These are phyloP conservation scores for Phytopythium chamaehyphon DNA, from an alignment of 352 stramenopile species.

Conservation along the genomic window DNA sequence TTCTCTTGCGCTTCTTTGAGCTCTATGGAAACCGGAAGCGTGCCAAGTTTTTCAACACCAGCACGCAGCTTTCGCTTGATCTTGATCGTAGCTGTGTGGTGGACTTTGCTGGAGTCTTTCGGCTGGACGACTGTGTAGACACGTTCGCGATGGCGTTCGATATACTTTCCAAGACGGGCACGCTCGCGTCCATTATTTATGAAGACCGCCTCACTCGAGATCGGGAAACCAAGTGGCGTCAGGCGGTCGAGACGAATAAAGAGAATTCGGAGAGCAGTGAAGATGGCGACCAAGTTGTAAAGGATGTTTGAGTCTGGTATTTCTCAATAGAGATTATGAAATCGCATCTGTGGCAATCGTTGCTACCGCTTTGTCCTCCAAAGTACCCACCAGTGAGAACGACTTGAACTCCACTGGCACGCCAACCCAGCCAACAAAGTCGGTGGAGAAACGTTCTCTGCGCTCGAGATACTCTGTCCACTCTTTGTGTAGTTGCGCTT, in stretches of 20 bases:
- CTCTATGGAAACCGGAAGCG: slow-evolving; percentile 61
- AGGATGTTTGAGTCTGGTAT: not conserved
- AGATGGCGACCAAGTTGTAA: not conserved
- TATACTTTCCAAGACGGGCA: slow-evolving; percentile 40
- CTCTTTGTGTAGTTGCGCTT: not conserved
- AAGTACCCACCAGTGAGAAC: slow-evolving; percentile 18
- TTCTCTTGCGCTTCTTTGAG: slow-evolving; percentile 58
- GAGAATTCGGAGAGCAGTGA: not conserved
- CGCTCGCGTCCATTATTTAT: slow-evolving; percentile 59
- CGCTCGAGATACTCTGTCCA: not conserved
- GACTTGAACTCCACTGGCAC: slow-evolving; percentile 25
- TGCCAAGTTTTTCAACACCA: slow-evolving; percentile 39
- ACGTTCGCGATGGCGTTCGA: slow-evolving; percentile 67
- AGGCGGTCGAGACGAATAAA: slow-evolving; percentile 8
- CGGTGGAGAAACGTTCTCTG: slow-evolving; percentile 6
- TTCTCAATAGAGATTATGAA: slow-evolving; percentile 2
- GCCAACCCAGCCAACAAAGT: slow-evolving; percentile 27
- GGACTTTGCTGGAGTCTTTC: slow-evolving; percentile 63
- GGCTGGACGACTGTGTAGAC: slow-evolving; percentile 58
- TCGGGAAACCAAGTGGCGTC: slow-evolving; percentile 24
- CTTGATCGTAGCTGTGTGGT: slow-evolving; percentile 31
- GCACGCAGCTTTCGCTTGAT: slow-evolving; percentile 46
- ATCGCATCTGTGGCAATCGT: no score
- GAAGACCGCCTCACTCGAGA: slow-evolving; percentile 43
- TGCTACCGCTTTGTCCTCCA: no score